phyloP scores from a whole-genome alignment of 768 basidiomycete species.

The Hygrophorus russula region DNA sequence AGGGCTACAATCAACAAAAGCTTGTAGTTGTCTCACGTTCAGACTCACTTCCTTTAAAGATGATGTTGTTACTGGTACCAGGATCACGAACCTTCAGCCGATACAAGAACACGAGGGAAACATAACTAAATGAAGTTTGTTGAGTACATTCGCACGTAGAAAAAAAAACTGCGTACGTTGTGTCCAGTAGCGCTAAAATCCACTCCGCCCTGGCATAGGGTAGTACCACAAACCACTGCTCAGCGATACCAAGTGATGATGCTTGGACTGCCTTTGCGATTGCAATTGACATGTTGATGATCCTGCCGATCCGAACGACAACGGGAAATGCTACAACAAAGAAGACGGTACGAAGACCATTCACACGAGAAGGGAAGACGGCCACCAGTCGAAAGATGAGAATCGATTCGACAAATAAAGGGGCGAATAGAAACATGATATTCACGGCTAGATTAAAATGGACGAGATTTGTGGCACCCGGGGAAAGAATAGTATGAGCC shows the following conservation, averaged over 20 bases:
- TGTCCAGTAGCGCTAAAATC: slow-evolving; percentile 23
- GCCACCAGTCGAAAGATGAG: slow-evolving; percentile 25
- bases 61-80: too few relatives aligned
- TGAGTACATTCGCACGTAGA: slow-evolving; percentile 5
- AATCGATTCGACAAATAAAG: slow-evolving; percentile 25
- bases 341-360: slow-evolving; percentile 8
- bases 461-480: neutral
- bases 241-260: neutral
- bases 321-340: slow-evolving; percentile 17
- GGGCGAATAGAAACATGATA: slow-evolving; percentile 16
- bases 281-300: slow-evolving; percentile 11
- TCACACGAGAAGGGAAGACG: slow-evolving; percentile 19
- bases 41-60: too few relatives aligned
- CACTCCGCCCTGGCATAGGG: slow-evolving; percentile 18
- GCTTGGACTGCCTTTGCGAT: slow-evolving; percentile 1
- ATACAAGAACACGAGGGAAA: too few relatives aligned
- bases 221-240: slow-evolving; percentile 6
- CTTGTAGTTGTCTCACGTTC: too few relatives aligned
- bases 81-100: too few relatives aligned
- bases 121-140: too few relatives aligned
- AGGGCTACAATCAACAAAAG: too few relatives aligned
- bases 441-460: neutral
- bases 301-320: slow-evolving; percentile 19
- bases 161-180: slow-evolving; percentile 15
- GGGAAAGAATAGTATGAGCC: slow-evolving; percentile 3